These are phyloP conservation scores for Warburgia ugandensis DNA, from an alignment of 164 flowering plant species.

Conservation along the genomic window DNA sequence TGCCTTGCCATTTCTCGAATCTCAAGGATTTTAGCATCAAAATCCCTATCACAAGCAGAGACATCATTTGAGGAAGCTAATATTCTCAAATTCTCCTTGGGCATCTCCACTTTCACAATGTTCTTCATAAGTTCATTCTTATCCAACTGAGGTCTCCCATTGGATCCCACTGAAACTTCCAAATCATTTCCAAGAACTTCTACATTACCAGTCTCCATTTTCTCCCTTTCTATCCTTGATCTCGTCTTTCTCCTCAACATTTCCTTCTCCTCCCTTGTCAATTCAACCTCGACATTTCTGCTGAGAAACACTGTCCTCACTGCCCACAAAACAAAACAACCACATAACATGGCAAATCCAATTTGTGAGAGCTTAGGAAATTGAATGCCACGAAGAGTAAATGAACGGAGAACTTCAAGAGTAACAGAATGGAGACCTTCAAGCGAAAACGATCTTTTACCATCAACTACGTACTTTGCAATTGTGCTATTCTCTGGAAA, in stretches of 20 bases:
- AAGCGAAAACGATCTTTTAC: conserved; percentile 24
- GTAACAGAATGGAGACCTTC: conserved; percentile 19
- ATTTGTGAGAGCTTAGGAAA: conserved; percentile 27
- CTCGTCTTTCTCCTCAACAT: conserved; percentile 74
- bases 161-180: conserved; percentile 16
- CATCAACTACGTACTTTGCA: conserved; percentile 48
- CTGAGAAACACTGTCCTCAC: conserved; percentile 30
- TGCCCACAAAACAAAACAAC: conserved; percentile 38
- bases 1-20: conserved; percentile 58
- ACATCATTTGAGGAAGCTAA: conserved; percentile 16
- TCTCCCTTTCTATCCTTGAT: conserved; percentile 51
- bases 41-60: conserved; percentile 9
- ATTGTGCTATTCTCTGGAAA: conserved; percentile 54
- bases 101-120: conserved; percentile 35
- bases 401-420: conserved; percentile 19
- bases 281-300: conserved; percentile 22
- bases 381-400: conserved; percentile 10
- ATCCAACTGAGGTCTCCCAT: conserved; percentile 56
- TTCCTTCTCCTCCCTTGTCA: conserved; percentile 55
- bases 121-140: conserved; percentile 47
- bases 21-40: conserved; percentile 42
- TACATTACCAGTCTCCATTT: conserved; percentile 36
- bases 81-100: conserved; percentile 12
- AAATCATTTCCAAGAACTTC: conserved; percentile 21
- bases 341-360: conserved; percentile 39